phyloP scores from a whole-genome alignment of 2,329 filamentous ascomycete species.

The Pseudogymnoascus sp. region DNA sequence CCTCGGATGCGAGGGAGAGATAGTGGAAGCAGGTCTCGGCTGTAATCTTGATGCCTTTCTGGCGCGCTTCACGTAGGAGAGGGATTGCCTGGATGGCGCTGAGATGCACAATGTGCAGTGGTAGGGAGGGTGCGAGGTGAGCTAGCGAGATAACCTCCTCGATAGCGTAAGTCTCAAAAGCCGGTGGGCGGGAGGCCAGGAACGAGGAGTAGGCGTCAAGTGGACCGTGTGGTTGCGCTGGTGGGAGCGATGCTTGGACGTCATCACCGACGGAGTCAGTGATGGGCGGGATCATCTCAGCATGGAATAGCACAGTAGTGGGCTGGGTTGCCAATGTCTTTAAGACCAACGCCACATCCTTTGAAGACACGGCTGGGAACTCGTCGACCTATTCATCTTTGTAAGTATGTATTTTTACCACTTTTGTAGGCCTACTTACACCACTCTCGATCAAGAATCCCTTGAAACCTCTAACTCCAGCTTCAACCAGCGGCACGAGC shows the following conservation, averaged over 20 bases:
- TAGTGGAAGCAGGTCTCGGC: constrained; percentile 76
- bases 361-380: constrained; percentile 80
- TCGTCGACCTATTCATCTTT: constrained; percentile 64
- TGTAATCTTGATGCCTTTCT: constrained; percentile 58
- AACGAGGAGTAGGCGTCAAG: constrained; percentile 81
- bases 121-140: constrained; percentile 69
- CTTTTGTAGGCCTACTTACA: constrained; percentile 44
- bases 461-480: constrained; percentile 91
- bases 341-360: constrained; percentile 75
- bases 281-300: constrained; percentile 93
- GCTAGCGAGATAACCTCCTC: constrained; percentile 78
- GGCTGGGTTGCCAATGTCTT: constrained; percentile 67
- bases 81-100: constrained; percentile 63
- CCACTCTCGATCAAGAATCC: constrained; percentile 96
- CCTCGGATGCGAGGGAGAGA: constrained; percentile 58
- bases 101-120: constrained; percentile 78
- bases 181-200: constrained; percentile 77
- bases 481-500: constrained; percentile 70
- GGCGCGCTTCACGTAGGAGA: constrained; percentile 53
- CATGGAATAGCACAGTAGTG: constrained; percentile 97
- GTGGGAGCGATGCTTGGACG: constrained; percentile 60
- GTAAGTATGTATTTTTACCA: constrained; percentile 6
- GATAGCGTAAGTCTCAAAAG: constrained; percentile 87
- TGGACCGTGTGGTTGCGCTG: constrained; percentile 61
- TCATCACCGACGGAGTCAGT: constrained; percentile 70